Conservation (phyloP, 306 rosid genomes). For the Adenanthera pavonina region DNA sequence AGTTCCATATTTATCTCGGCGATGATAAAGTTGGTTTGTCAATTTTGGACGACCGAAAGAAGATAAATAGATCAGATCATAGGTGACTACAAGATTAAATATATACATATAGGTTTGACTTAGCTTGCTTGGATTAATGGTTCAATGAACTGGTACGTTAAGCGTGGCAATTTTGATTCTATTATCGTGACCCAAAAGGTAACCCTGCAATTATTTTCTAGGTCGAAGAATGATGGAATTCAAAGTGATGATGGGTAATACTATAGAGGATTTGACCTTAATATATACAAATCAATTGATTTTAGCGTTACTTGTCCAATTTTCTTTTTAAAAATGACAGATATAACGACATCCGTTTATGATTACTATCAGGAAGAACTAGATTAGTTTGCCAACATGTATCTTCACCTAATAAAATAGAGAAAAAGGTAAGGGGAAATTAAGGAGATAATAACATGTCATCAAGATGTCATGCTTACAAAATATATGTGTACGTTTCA, state of each 20-base stretch:
- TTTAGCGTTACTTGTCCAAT: neutral
- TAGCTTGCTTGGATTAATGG: neutral
- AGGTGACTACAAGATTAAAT: neutral
- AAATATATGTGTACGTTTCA: neutral
- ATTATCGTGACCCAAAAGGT: neutral
- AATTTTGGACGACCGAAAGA: constrained; percentile 5
- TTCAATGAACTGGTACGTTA: neutral
- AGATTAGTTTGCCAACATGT: neutral
- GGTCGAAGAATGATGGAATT: neutral
- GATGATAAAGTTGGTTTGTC: neutral
- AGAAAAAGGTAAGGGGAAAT: neutral
- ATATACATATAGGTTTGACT: neutral
- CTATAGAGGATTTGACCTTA: constrained; percentile 4
- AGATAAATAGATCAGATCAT: constrained; percentile 4
- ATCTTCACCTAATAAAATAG: neutral
- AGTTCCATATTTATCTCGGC: neutral
- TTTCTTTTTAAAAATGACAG: neutral
- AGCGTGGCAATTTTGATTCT: neutral
- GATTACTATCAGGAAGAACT: neutral
- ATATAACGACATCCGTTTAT: neutral
- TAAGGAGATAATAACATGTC: neutral
- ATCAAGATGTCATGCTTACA: constrained; percentile 8
- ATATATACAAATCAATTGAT: neutral
- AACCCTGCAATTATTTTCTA: constrained; percentile 14
- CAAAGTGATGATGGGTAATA: neutral